Percentiles rank a stretch among this genome's conserved stretches.
These are phyloP conservation scores for Clavulina sp. DNA, from an alignment of 768 basidiomycete species.

Conservation along the genomic window DNA sequence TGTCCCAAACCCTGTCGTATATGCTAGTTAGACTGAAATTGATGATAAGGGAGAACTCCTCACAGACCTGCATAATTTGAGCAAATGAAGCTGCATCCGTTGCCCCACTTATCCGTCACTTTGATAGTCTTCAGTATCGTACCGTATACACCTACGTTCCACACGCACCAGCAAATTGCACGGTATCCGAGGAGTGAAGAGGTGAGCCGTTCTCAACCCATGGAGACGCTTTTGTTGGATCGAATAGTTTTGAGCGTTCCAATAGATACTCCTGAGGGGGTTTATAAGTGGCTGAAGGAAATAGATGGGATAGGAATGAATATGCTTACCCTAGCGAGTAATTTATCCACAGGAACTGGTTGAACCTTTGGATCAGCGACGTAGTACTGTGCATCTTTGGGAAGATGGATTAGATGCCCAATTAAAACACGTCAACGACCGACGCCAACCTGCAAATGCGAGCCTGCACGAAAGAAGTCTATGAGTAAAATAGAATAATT, in stretches of 20 bases:
- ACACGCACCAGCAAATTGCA: conserved; percentile 67
- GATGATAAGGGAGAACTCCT: no score
- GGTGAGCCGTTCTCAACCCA: conserved; percentile 64
- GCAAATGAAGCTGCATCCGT: conserved; percentile 25
- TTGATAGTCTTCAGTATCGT: neutral
- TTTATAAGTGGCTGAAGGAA: neutral
- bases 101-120: conserved; percentile 78
- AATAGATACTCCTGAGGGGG: conserved; percentile 57
- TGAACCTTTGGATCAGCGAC: conserved; percentile 78
- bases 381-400: conserved; percentile 66
- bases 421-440: neutral
- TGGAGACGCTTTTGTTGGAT: conserved; percentile 46
- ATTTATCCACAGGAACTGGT: conserved; percentile 59
- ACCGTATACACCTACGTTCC: neutral
- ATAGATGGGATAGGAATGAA: neutral
- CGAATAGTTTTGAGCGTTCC: conserved; percentile 61
- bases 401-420: conserved; percentile 1
- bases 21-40: no score
- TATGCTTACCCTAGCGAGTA: conserved; percentile 58
- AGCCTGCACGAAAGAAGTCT: conserved; percentile 17
- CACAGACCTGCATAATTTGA: no score
- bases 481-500: neutral
- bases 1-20: conserved; percentile 87
- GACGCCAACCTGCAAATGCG: conserved; percentile 48
- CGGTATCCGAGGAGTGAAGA: conserved; percentile 74